Evolutionary conservation across 2,329 filamentous ascomycete species (phyloP).

Genomic region (Sporothrix pallida): DNA sequence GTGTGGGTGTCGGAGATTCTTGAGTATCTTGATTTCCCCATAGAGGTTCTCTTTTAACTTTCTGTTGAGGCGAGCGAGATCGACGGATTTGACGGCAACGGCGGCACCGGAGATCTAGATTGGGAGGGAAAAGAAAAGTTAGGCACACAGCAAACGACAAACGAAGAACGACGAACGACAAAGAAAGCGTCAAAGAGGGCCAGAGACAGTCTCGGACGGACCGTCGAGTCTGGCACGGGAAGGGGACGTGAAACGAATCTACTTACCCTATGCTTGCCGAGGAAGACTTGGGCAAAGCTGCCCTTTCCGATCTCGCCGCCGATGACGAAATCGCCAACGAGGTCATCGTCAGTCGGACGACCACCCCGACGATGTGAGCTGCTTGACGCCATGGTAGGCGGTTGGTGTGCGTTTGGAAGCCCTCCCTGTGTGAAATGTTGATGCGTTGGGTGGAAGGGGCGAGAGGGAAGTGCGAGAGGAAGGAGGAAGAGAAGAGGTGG

Average conservation of each 20-base stretch:
- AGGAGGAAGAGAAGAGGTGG: not conserved
- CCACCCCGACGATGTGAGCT: conserved; percentile 32
- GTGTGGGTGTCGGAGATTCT: conserved; percentile 90
- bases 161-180: not conserved
- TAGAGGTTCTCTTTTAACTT: conserved; percentile 97
- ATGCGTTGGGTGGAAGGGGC: too few species aligned
- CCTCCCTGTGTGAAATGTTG: conserved; percentile 2
- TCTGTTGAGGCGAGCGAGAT: conserved; percentile 86
- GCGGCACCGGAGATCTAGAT: conserved; percentile 74
- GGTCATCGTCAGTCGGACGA: conserved; percentile 36
- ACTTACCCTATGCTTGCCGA: conserved; percentile 81
- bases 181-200: not conserved
- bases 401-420: conserved; percentile 13
- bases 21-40: conserved; percentile 93
- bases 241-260: too few species aligned
- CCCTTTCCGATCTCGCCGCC: conserved; percentile 85
- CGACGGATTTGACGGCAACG: conserved; percentile 96
- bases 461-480: not conserved
- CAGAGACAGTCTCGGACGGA: not conserved
- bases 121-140: conserved; percentile 23
- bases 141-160: not conserved
- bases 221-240: not conserved
- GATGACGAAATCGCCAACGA: conserved; percentile 40
- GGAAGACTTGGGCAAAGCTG: conserved; percentile 95
- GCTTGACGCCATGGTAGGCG: conserved; percentile 35